Evolutionary conservation across 2,329 filamentous ascomycete genomes (phyloP).

Genomic region (Fusarium fujikuroi): DNA sequence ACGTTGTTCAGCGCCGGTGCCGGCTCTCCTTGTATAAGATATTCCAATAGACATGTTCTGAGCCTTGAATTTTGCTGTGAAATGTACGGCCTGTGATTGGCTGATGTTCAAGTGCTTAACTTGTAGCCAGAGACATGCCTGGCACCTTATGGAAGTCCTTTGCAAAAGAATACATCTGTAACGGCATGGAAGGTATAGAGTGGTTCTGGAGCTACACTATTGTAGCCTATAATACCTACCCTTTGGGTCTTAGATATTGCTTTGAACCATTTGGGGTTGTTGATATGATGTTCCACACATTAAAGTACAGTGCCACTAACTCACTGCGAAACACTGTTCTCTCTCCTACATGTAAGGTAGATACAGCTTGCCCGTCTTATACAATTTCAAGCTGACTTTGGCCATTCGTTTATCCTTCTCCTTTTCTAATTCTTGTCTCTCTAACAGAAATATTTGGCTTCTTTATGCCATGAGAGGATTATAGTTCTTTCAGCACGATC

Average conservation of each 20-base stretch:
- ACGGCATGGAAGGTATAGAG: too few species aligned
- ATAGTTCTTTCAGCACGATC: too few species aligned
- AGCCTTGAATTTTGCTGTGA: constrained; percentile 42
- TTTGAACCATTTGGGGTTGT: background rate
- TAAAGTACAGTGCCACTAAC: constrained; percentile 31
- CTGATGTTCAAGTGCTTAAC: background rate
- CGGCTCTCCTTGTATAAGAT: constrained; percentile 53
- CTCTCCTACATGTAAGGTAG: background rate
- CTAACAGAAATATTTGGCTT: background rate
- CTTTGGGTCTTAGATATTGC: background rate
- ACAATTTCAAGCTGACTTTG: constrained; percentile 12
- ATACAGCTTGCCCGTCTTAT: constrained; percentile 19
- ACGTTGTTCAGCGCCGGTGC: constrained; percentile 43
- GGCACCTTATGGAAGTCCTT: background rate
- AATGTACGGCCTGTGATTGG: constrained; percentile 43
- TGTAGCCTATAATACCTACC: background rate
- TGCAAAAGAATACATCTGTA: background rate
- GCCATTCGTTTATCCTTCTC: background rate
- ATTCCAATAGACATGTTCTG: constrained; percentile 50
- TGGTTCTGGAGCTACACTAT: background rate
- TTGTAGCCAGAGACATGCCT: background rate
- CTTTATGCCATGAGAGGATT: background rate
- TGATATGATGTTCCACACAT: background rate
- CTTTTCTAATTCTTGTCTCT: background rate
- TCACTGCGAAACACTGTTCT: constrained; percentile 20